Conservation (phyloP, 2,329 filamentous ascomycete species). For the Hypomyces perniciosus region DNA sequence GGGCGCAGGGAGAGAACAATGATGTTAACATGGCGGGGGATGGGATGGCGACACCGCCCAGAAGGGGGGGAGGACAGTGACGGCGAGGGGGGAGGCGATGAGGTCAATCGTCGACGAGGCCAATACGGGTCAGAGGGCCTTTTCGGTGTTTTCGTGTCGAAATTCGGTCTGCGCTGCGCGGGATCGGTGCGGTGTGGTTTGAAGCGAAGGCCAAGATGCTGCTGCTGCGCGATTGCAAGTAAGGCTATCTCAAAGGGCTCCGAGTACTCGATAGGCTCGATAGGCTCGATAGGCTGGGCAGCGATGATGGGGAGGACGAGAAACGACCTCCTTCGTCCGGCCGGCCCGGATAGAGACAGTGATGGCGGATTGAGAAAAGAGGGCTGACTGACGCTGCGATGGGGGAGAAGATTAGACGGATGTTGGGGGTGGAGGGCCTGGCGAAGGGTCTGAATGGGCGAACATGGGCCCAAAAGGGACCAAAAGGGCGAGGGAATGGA, state of each 20-base stretch:
- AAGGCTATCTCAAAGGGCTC: background rate
- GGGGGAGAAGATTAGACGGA: background rate
- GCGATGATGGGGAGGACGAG: conserved; percentile 8
- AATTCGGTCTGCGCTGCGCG: background rate
- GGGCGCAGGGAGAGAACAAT: conserved; percentile 19
- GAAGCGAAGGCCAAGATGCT: background rate
- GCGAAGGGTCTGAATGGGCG: no score
- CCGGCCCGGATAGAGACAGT: background rate
- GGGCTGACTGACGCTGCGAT: background rate
- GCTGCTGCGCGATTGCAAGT: no score
- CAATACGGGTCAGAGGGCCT: background rate
- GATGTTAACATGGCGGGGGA: conserved; percentile 26
- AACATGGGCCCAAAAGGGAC: no score
- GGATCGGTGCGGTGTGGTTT: background rate
- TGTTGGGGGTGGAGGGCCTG: conserved; percentile 1
- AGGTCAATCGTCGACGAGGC: background rate
- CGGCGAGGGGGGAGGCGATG: background rate
- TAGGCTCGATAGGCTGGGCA: background rate
- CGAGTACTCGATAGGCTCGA: background rate
- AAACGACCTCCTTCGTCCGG: background rate
- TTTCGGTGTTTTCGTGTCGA: background rate
- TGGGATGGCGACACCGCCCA: conserved; percentile 8
- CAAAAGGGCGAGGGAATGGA: conserved; percentile 19
- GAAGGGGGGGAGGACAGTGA: background rate
- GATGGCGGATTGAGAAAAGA: background rate